Base-by-base conservation (phyloP, 1,139 yeast species). In the Candida gigantensis region DNA sequence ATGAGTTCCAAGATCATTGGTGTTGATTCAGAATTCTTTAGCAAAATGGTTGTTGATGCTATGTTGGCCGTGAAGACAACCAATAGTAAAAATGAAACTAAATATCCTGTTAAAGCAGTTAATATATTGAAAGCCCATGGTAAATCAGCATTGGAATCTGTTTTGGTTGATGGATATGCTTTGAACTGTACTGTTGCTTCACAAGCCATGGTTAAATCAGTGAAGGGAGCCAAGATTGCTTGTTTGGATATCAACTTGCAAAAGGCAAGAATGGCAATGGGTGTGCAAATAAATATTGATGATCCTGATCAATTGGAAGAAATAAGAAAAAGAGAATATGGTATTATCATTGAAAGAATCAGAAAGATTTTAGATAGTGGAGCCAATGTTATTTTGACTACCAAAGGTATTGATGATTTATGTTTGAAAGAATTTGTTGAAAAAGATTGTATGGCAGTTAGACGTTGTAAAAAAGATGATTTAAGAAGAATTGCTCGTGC, bases 1-100 rank as follows among this genome's bases (percentile, higher is more conserved):
- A 92, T 94, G 98, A 85, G 96, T 12, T 84, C 95, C 38, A 94
- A 94, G 66, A 88, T 92, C 55, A 92, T 92, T 60, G 99, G 98
- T n/a, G 68, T 95, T 6, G 97, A 94, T 59, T 81, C 94, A 4
- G 95, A 83, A 9, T 94, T 94, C 55, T 94, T 92, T 65, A 76
- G 92, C 42, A 73, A 81, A 52, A 74, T 94, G 79, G 97, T 87
- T 24, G 98, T 92, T 31, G 97, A 92, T 54, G 95, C 98, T 24
- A 82, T 94, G 81, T 71, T 89, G 45, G 96, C 97, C 3, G 98
- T 94, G 38, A 90, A 88, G 63, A 90, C 98, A 24, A 79, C 86
- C 38, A 90, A 89, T 58, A 65, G 81, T 24, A 84, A 89, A 53
- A 97, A 96, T 40, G 97, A 92, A 55, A 71, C 75, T 35, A 88